These are phyloP conservation scores for Lathyrus sativus DNA, from an alignment of 306 rosid species.

Conservation along the genomic window DNA sequence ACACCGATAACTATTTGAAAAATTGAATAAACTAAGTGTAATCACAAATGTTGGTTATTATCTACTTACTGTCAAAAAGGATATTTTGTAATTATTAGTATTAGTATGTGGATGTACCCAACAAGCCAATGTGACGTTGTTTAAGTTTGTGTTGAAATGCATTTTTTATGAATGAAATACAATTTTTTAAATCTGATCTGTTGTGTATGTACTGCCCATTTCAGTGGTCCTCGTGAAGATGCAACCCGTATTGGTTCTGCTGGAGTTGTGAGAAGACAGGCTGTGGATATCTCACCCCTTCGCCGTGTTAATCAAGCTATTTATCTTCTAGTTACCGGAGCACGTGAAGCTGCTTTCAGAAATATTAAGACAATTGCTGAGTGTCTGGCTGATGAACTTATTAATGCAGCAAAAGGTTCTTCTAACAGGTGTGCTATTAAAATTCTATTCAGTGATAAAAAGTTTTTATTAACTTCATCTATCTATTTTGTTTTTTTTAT, in stretches of 20 bases:
- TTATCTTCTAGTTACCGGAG: conserved; percentile 64
- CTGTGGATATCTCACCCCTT: conserved; percentile 71
- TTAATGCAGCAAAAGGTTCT: conserved; percentile 73
- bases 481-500: no score
- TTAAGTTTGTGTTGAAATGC: no score
- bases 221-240: conserved; percentile 73
- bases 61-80: background rate
- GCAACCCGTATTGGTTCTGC: conserved; percentile 73
- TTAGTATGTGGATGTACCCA: no score
- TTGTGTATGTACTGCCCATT: background rate
- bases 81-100: no score
- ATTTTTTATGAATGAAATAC: background rate
- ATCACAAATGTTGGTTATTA: conserved; percentile 52
- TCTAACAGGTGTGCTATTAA: conserved; percentile 51
- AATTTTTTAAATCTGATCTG: background rate
- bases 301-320: conserved; percentile 71
- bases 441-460: no score
- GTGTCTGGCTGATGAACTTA: conserved; percentile 70
- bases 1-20: no score
- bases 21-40: no score
- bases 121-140: no score
- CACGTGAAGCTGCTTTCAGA: conserved; percentile 71
- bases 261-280: conserved; percentile 72
- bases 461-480: no score
- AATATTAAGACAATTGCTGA: conserved; percentile 70